Evolutionary conservation across 495 filamentous ascomycete genomes (phyloP).

Genomic region (Hyaloscypha bicolor): DNA sequence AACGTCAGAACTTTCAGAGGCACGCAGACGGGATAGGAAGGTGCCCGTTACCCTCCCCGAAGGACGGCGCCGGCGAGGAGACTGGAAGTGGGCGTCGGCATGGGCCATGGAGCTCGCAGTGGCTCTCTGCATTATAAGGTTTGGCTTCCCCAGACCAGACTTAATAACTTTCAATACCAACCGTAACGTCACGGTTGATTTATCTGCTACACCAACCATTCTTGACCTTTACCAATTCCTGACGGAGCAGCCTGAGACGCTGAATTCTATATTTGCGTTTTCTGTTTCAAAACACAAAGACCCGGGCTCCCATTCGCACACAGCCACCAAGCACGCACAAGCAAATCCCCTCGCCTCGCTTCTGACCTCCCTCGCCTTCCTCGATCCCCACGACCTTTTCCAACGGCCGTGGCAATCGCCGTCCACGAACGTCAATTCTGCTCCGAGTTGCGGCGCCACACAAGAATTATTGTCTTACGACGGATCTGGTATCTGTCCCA

Average conservation of each 20-base stretch:
- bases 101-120: neutral
- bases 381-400: neutral
- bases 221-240: neutral
- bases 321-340: neutral
- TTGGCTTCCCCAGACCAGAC: neutral
- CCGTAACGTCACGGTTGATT: neutral
- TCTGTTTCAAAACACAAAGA: neutral
- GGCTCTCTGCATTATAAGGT: neutral
- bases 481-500: neutral
- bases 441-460: neutral
- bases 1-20: neutral
- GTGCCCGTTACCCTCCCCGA: neutral
- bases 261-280: neutral
- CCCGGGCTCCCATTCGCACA: neutral
- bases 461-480: neutral
- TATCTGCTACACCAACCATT: neutral
- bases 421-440: neutral
- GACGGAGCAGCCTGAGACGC: neutral
- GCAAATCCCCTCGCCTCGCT: neutral
- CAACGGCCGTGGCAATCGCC: neutral
- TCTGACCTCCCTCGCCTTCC: neutral
- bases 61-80: too few relatives aligned
- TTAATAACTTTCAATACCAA: neutral
- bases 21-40: neutral
- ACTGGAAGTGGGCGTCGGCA: neutral